A percentile compares a stretch with the other conserved stretches of the same genome.
Evolutionary conservation across 257 asterid species (phyloP).

Genomic region (Lycium barbarum): DNA sequence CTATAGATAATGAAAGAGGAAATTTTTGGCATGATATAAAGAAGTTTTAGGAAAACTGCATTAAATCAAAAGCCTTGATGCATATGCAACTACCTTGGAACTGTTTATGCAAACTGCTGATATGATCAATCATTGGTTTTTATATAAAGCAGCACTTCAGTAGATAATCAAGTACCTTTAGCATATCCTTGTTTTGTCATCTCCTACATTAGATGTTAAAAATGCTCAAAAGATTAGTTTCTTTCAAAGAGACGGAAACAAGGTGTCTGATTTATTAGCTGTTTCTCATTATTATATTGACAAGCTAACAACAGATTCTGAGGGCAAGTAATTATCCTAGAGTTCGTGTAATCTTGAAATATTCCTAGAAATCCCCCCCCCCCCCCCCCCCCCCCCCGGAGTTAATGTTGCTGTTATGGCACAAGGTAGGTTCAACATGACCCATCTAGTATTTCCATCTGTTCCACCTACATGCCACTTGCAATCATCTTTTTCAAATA

Average conservation of each 20-base stretch:
- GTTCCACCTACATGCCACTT: too few relatives aligned
- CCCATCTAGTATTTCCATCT: too few relatives aligned
- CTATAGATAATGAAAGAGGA: slow-evolving; percentile 1
- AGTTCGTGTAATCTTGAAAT: background rate
- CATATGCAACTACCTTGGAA: background rate
- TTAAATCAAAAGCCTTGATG: background rate
- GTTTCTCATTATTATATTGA: background rate
- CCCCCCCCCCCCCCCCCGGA: background rate
- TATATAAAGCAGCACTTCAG: slow-evolving; percentile 14
- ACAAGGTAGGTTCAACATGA: too few relatives aligned
- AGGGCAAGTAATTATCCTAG: background rate
- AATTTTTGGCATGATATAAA: background rate
- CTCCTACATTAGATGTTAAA: background rate
- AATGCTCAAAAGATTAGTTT: background rate
- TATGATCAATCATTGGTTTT: background rate
- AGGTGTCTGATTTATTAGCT: background rate
- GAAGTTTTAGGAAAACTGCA: background rate
- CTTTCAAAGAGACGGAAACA: background rate
- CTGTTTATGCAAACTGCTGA: background rate
- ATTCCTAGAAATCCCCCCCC: background rate
- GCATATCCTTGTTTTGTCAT: background rate
- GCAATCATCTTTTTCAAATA: too few relatives aligned
- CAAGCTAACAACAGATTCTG: background rate
- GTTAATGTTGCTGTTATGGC: background rate
- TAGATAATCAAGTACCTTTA: background rate